Evolutionary conservation across 352 stramenopile genomes (phyloP), one percentile per base, ranked within the genome.

Genomic region (Phytophthora brassicae): DNA sequence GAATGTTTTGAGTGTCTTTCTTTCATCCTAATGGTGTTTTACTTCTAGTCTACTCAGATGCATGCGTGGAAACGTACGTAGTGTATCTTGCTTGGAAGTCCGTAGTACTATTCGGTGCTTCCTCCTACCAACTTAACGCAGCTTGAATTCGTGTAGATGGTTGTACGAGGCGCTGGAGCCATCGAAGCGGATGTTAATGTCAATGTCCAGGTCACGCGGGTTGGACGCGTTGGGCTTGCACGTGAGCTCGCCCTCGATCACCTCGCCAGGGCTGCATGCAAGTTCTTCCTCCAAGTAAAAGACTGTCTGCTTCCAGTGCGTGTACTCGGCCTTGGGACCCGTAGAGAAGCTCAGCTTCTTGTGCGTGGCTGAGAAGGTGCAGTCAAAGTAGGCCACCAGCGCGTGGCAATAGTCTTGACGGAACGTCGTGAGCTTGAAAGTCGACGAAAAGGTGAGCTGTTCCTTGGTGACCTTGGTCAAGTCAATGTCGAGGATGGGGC

Each of bases 301-400:
- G 16, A 99, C 90, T 13, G 95, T 98, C 75, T 99, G 97, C 75
- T 99, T 99, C 97, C 97, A 99, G 81, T 99, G 97, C 42, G 97
- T 99, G 76, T 99, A 98, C 59, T 96, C 85, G 38, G 84, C 88
- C 54, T 90, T 85, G 3, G 89, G 84, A n/a, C 85, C 90, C 5
- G 97, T 99, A 4, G 91, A 98, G 76, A 99, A 99, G 29, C 77
- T 84, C 29, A 99, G 84, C 39, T 97, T 95, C 75, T 97, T 98
- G 72, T 99, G 94, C 36, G 96, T 90, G 31, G 74, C 76, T 26
- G 91, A 97, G 80, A 99, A 99, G 17, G 87, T 95, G 75, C 97
- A 99, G 80, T 99, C 97, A 74, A 99, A 99, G 73, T 98, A 98
- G 0, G 93, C 90, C 13, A 99, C 96, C 31, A 99, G 86, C 33